Evolutionary conservation across 2,329 filamentous ascomycete species (phyloP), one percentile per base, ranked within the genome.

Genomic region (Botryosphaeria dothidea): DNA sequence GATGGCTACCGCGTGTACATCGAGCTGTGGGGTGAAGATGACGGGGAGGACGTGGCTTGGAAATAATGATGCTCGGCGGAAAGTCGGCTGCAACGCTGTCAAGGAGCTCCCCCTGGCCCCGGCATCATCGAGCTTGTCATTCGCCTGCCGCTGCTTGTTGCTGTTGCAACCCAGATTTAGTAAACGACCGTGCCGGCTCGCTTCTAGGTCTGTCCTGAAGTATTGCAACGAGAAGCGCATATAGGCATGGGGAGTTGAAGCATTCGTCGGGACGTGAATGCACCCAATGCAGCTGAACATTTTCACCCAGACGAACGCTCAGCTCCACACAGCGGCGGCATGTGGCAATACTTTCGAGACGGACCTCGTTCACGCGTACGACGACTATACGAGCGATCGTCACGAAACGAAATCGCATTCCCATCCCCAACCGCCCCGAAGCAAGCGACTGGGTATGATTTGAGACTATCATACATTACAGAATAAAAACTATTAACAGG

Each of bases 401-500:
- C 56, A 46, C 56, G 71, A 72, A 70, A 62, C 17, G 38, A 23
- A 52, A 65, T 71, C 74, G 73, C 74, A 77, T 76, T 73, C 71
- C 72, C 38, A 70, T 73, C 73, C 73, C 71, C 66, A 60, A 60
- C 41, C 41, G 56, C 56, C 56, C 41, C 68, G 71, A 72, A 62
- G 60, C 45, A 62, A 62, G 45, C 60, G 45, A 51, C 45, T 38
- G 56, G 38, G 56, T 60, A 60, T 60, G 56, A 60, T 41, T 43
- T 41, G 46, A 31, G 36, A 21, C 43, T 74, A 75, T 74, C 72
- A 78, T 78, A 78, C 75, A 78, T 78, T 78, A 78, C 67, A 70
- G 69, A 77, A 78, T 77, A 77, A 71, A 70, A 77, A 72, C 71
- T 78, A 78, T 77, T 68, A 75, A 77, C 70, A 71, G 77, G 74